Evolutionary conservation across 768 basidiomycete species (phyloP), one percentile per base, ranked within the genome.

Genomic region (Tricholomella constricta): DNA sequence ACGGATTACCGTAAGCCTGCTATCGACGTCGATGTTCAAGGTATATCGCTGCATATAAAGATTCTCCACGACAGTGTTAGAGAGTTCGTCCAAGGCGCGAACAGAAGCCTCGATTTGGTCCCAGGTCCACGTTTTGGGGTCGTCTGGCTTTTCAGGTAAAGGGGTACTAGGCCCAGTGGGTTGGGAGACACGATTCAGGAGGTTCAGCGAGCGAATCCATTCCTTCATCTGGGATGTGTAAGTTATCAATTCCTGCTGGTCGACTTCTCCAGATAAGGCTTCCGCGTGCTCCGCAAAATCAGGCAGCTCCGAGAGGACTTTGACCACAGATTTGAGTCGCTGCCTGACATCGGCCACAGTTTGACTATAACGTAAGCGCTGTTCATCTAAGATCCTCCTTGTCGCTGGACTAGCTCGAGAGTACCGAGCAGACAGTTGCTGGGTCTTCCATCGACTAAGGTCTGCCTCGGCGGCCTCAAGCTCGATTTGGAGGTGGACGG

Each of bases 401-500:
- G 54, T 27, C 19, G 42, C 32, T 4, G 43, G 54, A 6, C 35
- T 35, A 12, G 51, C 26, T 17, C 49, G 50, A 22, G 41, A 31
- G 14, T 40, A 55, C 3, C 45, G 51, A 17, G 19, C 22, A 6
- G 57, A 55, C 3, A 47, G 23, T 10, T 54, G 54, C 4, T 37
- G 45, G 7, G n/a, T 38, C 27, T 55, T 59, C 54, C 54, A 55
- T 11, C 45, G 45, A 19, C 27, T 25, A 26, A 59, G 36, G 9
- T 37, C 25, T 17, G 51, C 27, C 17, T 48, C 34, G 7, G 54
- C 54, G 25, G n/a, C 27, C 7, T 48, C 37, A 12, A 55, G 57
- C 43, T 59, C 57, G 15, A 46, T 45, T 31, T 59, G 50, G 9
- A 55, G 31, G 12, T 47, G 49, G 11, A 55, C 47, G 9, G 54